phyloP scores from a whole-genome alignment of 192 early-diverging fungal species.

The Coemansia javaensis region DNA sequence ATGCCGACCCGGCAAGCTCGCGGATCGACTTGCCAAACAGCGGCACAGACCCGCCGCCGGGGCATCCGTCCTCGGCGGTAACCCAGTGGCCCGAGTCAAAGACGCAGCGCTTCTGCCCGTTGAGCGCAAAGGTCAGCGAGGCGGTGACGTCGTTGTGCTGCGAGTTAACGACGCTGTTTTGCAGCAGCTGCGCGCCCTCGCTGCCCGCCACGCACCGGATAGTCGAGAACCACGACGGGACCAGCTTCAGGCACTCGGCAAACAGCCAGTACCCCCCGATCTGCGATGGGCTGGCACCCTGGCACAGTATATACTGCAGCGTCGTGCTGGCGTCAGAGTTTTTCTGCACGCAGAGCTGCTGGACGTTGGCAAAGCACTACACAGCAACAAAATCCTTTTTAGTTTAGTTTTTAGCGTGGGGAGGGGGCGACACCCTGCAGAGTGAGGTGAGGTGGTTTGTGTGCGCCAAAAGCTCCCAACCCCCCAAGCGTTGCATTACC shows the following conservation, averaged over 20 bases:
- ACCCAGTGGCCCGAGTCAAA: constrained; percentile 44
- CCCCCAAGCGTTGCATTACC: too few relatives aligned
- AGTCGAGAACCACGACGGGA: constrained; percentile 9
- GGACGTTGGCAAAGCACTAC: constrained; percentile 48
- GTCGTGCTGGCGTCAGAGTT: constrained; percentile 21
- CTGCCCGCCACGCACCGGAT: constrained; percentile 21
- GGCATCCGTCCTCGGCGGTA: constrained; percentile 29
- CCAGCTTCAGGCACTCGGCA: constrained; percentile 22
- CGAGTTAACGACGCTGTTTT: constrained; percentile 11
- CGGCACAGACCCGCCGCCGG: constrained; percentile 32
- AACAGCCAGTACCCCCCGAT: constrained; percentile 33
- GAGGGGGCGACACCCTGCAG: background rate
- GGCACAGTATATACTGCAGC: constrained; percentile 41
- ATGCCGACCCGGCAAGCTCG: background rate
- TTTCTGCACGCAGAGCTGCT: constrained; percentile 47
- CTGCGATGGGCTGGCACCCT: constrained; percentile 12
- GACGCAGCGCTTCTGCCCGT: constrained; percentile 27
- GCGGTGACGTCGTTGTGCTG: constrained; percentile 6
- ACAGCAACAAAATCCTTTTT: too few relatives aligned
- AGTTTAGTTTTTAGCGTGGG: background rate
- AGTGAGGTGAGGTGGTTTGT: background rate
- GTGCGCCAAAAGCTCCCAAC: too few relatives aligned
- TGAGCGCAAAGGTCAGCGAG: constrained; percentile 39
- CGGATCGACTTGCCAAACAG: constrained; percentile 23
- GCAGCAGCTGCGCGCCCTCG: constrained; percentile 28